Evolutionary conservation across 2,329 filamentous ascomycete species (phyloP), one percentile per base, ranked within the genome.

Genomic region (Metarhizium album): DNA sequence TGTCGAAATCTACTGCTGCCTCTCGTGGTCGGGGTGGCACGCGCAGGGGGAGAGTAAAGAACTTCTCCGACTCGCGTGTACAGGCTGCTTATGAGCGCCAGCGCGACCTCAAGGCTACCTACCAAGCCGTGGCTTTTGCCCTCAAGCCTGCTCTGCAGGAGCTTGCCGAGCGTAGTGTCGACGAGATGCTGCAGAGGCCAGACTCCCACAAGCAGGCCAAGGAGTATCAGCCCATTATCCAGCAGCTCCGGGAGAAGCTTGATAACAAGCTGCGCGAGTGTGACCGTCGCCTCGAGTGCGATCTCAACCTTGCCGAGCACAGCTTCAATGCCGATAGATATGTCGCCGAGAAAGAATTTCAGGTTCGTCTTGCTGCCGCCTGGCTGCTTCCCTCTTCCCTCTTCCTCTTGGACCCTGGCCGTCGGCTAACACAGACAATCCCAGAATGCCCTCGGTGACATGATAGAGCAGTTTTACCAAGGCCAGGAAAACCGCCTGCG

Each of bases 121-220:
- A 80, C 64, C 74, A 79, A n/a, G 70, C 75, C 52, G 76, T 87
- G 48, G 75, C 80, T 52, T 76, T 79, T 57, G 73, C 77, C 29
- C 67, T 86, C 58, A 86, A 84, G 64, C 78, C 79, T 16, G 74
- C 81, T 9, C 70, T 86, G 14, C 79, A 82, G 52, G 82, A 86
- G 60, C 71, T 88, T 20, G 81, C 82, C 18, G 76, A 80, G 49
- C 74, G 80, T 33, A 76, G 71, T 48, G 67, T 84, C 52, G 76
- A 80, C 46, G 72, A 75, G 52, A 67, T 86, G 52, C 70, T 80
- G 54, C 69, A 74, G 46, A 72, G 80, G 48, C 71, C 76, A 7
- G 66, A 75, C 8, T 71, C 69, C 45, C 72, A 82, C 65, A 73
- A 76, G 60, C 64, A 75, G 55, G 73, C 73, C 13, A 68, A 71